phyloP scores from a whole-genome alignment of 768 basidiomycete genomes.

The Lactifluus pinguis region DNA sequence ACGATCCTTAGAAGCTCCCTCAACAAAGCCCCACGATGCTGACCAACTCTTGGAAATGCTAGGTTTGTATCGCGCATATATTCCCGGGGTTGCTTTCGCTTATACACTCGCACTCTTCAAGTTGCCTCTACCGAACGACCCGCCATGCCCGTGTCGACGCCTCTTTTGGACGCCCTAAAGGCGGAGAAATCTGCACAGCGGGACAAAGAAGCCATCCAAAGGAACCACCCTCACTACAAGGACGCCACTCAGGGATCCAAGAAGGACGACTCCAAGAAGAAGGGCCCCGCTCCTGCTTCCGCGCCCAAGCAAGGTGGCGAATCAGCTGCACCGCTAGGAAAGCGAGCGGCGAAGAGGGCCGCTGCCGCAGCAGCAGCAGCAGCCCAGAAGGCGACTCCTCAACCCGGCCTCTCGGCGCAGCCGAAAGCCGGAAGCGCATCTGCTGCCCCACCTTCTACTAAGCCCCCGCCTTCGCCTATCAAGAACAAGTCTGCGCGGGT shows the following conservation, averaged over 20 bases:
- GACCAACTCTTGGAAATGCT: slow-evolving; percentile 51
- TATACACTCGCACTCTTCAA: slow-evolving; percentile 23
- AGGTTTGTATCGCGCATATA: slow-evolving; percentile 32
- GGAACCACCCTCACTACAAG: slow-evolving; percentile 68
- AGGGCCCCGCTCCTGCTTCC: slow-evolving; percentile 20
- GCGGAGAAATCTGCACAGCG: slow-evolving; percentile 63
- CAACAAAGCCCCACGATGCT: slow-evolving; percentile 39
- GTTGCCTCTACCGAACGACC: slow-evolving; percentile 57
- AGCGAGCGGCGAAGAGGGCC: slow-evolving; percentile 30
- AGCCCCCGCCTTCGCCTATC: not conserved
- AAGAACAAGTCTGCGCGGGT: slow-evolving; percentile 10
- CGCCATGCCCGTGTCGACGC: slow-evolving; percentile 70
- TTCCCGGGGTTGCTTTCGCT: not conserved
- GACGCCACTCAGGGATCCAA: slow-evolving; percentile 32
- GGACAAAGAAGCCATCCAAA: slow-evolving; percentile 64
- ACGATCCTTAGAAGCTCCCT: slow-evolving; percentile 53
- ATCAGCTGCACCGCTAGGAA: slow-evolving; percentile 26
- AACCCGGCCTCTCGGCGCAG: not conserved
- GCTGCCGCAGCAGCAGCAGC: slow-evolving; percentile 14
- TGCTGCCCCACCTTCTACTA: not conserved
- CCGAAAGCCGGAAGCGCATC: slow-evolving; percentile 1
- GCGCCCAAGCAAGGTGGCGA: slow-evolving; percentile 19
- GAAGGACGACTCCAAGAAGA: slow-evolving; percentile 36
- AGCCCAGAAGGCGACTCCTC: slow-evolving; percentile 7
- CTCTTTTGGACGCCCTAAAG: slow-evolving; percentile 87